Percentiles rank a stretch among this genome's conserved stretches.
Evolutionary conservation across 257 asterid genomes (phyloP).

Genomic region (Solanum okadae): DNA sequence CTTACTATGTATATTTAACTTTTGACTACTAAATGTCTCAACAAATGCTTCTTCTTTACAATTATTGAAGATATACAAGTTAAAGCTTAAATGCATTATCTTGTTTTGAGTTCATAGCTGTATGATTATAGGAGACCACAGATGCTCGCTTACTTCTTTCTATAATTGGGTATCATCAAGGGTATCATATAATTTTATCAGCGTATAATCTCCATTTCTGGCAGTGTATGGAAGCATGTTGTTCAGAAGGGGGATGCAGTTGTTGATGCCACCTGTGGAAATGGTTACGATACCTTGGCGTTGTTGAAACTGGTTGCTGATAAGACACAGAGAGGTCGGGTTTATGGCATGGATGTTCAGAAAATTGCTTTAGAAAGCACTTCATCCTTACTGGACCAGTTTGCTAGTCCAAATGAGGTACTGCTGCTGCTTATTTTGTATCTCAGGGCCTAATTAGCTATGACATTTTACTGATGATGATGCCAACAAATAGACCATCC

Average conservation of each 20-base stretch:
- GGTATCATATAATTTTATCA: neutral
- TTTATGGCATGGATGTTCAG: constrained; percentile 78
- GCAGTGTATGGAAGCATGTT: constrained; percentile 75
- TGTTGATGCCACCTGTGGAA: constrained; percentile 95
- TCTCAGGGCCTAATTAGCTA: neutral
- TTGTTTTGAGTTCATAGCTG: neutral
- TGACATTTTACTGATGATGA: neutral
- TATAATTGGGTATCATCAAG: neutral
- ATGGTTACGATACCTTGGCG: constrained; percentile 82
- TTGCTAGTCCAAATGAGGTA: constrained; percentile 56
- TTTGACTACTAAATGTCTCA: neutral
- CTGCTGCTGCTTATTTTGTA: neutral
- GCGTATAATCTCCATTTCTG: neutral
- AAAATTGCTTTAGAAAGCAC: constrained; percentile 69
- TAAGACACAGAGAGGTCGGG: constrained; percentile 46
- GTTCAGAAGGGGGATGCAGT: constrained; percentile 74
- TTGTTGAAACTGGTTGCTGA: constrained; percentile 60
- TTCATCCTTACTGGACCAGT: constrained; percentile 52
- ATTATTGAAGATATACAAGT: neutral
- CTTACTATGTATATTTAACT: neutral
- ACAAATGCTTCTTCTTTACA: neutral
- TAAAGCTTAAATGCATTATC: neutral
- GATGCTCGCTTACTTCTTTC: neutral
- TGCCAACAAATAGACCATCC: neutral
- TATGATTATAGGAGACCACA: neutral